Conservation (phyloP, 2,329 filamentous ascomycete genomes). For the Colletotrichum higginsianum region DNA sequence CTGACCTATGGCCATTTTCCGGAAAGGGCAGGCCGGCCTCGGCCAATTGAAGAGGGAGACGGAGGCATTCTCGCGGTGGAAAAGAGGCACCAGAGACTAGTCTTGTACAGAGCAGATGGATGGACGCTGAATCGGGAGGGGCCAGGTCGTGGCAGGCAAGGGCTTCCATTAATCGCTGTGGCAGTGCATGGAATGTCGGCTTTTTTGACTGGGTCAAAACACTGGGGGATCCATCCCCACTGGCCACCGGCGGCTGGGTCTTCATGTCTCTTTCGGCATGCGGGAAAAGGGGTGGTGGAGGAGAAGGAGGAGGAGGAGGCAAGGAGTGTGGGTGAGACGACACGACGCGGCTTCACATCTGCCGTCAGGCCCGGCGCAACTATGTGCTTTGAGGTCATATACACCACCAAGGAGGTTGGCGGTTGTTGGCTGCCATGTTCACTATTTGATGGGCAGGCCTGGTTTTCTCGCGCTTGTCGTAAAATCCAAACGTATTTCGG, state of each 20-base stretch:
- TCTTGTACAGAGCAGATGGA: background rate
- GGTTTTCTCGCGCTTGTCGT: background rate
- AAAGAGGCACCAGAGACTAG: background rate
- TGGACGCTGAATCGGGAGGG: slow-evolving; percentile 9
- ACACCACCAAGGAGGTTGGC: background rate
- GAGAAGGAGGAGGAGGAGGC: slow-evolving; percentile 1
- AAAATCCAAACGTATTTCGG: background rate
- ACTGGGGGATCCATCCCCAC: slow-evolving; percentile 32
- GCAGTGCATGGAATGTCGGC: slow-evolving; percentile 37
- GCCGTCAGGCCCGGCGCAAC: background rate
- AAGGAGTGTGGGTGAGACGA: slow-evolving; percentile 15
- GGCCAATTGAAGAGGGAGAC: slow-evolving; percentile 25
- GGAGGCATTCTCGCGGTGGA: background rate
- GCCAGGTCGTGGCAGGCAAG: background rate
- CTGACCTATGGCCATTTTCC: slow-evolving; percentile 26
- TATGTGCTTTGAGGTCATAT: background rate
- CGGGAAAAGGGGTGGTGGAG: slow-evolving; percentile 17
- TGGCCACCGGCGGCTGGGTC: slow-evolving; percentile 7
- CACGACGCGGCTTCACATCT: background rate
- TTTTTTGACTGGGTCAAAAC: slow-evolving; percentile 32
- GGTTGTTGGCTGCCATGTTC: background rate
- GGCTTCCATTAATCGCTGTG: slow-evolving; percentile 40
- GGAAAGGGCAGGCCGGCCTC: slow-evolving; percentile 3
- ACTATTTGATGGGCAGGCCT: background rate
- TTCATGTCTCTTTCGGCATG: slow-evolving; percentile 35